A percentile compares a stretch with the other conserved stretches of the same genome.
Evolutionary conservation across 768 basidiomycete species (phyloP).

Genomic region (Tulasnella sp.): DNA sequence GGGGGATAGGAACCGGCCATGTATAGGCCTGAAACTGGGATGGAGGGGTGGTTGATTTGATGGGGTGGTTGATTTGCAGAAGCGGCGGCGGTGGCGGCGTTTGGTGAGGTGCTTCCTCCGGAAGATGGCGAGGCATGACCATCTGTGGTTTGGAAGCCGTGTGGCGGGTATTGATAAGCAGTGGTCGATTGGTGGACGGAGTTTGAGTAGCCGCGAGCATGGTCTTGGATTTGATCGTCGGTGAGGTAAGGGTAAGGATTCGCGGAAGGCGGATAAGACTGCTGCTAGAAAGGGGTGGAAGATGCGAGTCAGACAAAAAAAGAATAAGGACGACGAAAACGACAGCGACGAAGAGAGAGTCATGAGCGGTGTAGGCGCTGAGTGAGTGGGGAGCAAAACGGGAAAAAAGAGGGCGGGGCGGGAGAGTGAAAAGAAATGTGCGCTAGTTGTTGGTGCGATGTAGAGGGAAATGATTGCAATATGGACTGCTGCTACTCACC

Average conservation of each 20-base stretch:
- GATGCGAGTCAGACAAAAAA: background rate
- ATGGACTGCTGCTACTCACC: background rate
- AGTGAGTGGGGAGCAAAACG: background rate
- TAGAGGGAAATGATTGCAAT: background rate
- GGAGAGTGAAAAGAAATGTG: background rate
- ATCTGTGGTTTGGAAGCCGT: background rate
- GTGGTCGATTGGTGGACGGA: background rate
- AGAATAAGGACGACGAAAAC: background rate
- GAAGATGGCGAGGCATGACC: slow-evolving; percentile 2
- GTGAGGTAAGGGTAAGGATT: slow-evolving; percentile 1
- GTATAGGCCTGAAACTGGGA: background rate
- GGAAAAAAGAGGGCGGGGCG: background rate
- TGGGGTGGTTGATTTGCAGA: slow-evolving; percentile 1
- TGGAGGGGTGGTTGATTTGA: background rate
- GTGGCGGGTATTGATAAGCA: slow-evolving; percentile 11
- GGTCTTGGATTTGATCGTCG: background rate
- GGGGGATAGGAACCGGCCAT: slow-evolving; percentile 1
- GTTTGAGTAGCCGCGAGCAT: background rate
- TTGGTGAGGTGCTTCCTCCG: background rate
- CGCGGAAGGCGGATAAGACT: background rate
- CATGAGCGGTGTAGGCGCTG: background rate
- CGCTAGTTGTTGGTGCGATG: background rate
- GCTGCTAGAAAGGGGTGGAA: background rate
- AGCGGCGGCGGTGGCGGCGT: background rate
- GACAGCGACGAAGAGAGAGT: background rate